Evolutionary conservation across 306 rosid species (phyloP).

Genomic region (Rubus idaeus): DNA sequence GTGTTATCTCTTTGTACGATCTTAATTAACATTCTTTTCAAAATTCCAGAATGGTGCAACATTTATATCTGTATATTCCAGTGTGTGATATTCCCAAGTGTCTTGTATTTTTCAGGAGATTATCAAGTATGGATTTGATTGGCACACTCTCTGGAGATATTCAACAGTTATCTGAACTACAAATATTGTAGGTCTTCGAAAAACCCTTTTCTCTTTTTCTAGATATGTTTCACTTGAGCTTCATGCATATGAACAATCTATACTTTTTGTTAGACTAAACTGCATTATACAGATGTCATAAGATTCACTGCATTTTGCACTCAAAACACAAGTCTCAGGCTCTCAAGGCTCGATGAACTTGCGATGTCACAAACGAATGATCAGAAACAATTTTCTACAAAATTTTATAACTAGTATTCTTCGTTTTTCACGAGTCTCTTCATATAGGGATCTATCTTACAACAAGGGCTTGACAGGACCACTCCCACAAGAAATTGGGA

Average conservation of each 20-base stretch:
- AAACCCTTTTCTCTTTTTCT: constrained; percentile 2
- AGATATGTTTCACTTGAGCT: background rate
- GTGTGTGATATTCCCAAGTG: background rate
- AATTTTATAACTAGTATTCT: background rate
- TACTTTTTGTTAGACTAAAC: background rate
- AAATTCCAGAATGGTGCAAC: background rate
- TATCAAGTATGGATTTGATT: constrained; percentile 42
- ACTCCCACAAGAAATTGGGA: constrained; percentile 50
- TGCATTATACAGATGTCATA: background rate
- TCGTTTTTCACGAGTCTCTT: constrained; percentile 23
- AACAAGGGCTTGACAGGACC: constrained; percentile 45
- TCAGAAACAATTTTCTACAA: background rate
- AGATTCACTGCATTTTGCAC: background rate
- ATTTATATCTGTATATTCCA: background rate
- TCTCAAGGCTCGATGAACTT: background rate
- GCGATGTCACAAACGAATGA: background rate
- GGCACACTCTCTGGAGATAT: constrained; percentile 58
- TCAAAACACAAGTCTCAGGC: background rate
- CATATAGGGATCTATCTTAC: constrained; percentile 64
- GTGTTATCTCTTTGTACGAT: constrained; percentile 48
- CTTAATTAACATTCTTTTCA: background rate
- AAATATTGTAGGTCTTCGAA: constrained; percentile 42
- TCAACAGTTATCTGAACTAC: constrained; percentile 43
- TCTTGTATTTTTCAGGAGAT: constrained; percentile 41
- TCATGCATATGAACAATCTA: background rate